Evolutionary conservation across 768 basidiomycete species (phyloP), one percentile per base, ranked within the genome.

Genomic region (Amanita rimosa): DNA sequence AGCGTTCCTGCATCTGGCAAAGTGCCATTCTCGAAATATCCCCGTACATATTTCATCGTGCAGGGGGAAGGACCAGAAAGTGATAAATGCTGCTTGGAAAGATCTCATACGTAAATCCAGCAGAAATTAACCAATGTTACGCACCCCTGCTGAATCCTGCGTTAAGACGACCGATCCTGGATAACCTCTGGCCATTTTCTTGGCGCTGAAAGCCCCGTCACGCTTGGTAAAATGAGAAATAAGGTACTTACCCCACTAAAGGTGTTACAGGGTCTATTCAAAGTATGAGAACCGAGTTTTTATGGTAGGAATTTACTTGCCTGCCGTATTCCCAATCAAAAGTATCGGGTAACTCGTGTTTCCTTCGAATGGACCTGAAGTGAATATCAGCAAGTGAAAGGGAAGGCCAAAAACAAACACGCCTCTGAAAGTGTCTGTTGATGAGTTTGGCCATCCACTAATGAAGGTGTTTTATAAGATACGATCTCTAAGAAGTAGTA

Each of bases 171-270:
- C 55, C 8, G 58, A 56, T 0, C 53, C 54, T 3, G 27, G 13
- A 46, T 55, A 60, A 6, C 53, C 54, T 26, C 51, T 26, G 4
- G 55, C 46, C 55, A 57, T 56, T 36, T 55, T 58, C 13, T 48
- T 49, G 6, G 58, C 53, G 17, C 58, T 60, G 22, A 24, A 24
- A 21, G 19, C 26, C 17, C 5, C 22, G 13, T 21, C 26, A 19
- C n/a, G 27, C 27, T 13, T 11, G 5, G 22, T 24, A n/a, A 29
- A 4, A 26, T 6, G 16, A 50, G 31, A 13, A 40, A 13, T 40
- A n/a, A n/a, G n/a, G 21, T 2, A 31, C 53, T 11, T 52, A 56
- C 58, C 40, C 35, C 40, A 35, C 17, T 0, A 60, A 48, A 6
- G 58, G 53, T n/a, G 54, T 55, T 5, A 53, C 49, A 3, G 55